Percentiles rank a stretch among this genome's conserved stretches.
Evolutionary conservation across 495 filamentous ascomycete species (phyloP).

Genomic region (Elasticomyces elasticus): DNA sequence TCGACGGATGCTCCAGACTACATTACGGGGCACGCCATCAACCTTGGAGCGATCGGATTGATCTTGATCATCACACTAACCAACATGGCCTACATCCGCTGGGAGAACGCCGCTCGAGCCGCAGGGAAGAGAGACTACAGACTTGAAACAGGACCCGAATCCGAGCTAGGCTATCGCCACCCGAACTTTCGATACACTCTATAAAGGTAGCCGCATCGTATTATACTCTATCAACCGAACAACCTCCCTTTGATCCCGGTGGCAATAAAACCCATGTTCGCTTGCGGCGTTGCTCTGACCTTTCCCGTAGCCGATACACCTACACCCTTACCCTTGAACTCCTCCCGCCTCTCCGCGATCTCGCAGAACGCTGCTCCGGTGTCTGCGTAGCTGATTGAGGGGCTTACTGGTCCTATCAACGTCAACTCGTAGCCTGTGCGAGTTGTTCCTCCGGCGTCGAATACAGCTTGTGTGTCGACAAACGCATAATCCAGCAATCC

Average conservation of each 20-base stretch:
- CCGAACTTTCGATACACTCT: conserved; percentile 39
- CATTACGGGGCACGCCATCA: conserved; percentile 39
- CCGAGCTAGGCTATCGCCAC: conserved; percentile 36
- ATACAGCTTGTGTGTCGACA: conserved; percentile 14
- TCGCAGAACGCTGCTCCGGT: conserved; percentile 18
- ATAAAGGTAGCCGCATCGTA: too few relatives aligned
- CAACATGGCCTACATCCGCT: conserved; percentile 35
- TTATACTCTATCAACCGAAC: conserved; percentile 3
- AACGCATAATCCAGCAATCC: conserved; percentile 17
- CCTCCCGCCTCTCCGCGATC: conserved; percentile 13
- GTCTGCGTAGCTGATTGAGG: conserved; percentile 16
- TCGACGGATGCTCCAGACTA: conserved; percentile 39
- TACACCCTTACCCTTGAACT: conserved; percentile 21
- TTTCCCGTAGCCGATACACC: conserved; percentile 15
- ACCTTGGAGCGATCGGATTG: conserved; percentile 35
- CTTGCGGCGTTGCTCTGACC: conserved; percentile 14
- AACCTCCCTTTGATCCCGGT: conserved; percentile 14
- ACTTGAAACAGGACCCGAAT: conserved; percentile 29
- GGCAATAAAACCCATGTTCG: conserved; percentile 4
- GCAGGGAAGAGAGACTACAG: conserved; percentile 36
- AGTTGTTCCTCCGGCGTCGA: conserved; percentile 15
- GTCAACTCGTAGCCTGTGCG: conserved; percentile 13
- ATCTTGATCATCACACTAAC: conserved; percentile 30
- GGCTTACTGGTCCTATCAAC: neutral
- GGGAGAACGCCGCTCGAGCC: conserved; percentile 40